A percentile compares a stretch with the other conserved stretches of the same genome.
Evolutionary conservation across 306 rosid genomes (phyloP).

Genomic region (Albizia julibrissin): DNA sequence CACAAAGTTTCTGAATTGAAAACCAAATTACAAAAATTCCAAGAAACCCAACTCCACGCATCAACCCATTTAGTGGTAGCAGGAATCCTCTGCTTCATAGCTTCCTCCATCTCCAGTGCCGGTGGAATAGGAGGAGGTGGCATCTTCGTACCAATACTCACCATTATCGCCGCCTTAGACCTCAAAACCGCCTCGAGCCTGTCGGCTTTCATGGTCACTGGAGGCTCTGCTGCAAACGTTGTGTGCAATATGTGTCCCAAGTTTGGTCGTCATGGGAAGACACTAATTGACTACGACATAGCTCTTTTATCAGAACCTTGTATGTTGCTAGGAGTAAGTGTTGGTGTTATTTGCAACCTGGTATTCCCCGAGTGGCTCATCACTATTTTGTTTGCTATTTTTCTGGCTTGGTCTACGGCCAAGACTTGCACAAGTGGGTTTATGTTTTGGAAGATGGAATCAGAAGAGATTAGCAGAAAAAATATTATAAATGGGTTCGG

Average conservation of each 20-base stretch:
- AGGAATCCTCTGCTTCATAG: conserved; percentile 51
- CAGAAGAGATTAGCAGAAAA: conserved; percentile 47
- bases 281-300: conserved; percentile 69
- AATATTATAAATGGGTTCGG: conserved; percentile 17
- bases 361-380: conserved; percentile 86
- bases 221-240: conserved; percentile 84
- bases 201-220: conserved; percentile 94
- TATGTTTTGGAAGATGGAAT: conserved; percentile 59
- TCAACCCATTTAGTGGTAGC: conserved; percentile 41
- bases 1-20: conserved; percentile 39
- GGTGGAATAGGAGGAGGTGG: conserved; percentile 94
- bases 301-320: conserved; percentile 78
- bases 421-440: conserved; percentile 72
- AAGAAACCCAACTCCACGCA: conserved; percentile 37
- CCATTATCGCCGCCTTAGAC: conserved; percentile 67
- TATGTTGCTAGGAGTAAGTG: conserved; percentile 81
- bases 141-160: conserved; percentile 70
- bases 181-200: conserved; percentile 81
- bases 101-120: conserved; percentile 65
- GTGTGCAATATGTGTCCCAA: conserved; percentile 49
- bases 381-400: conserved; percentile 65
- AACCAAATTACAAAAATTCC: conserved; percentile 18
- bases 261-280: conserved; percentile 38
- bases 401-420: conserved; percentile 84
- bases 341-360: conserved; percentile 84